Evolutionary conservation across 1,284 basidiomycete genomes (phyloP).

Genomic region (Rhodotorula sp.): DNA sequence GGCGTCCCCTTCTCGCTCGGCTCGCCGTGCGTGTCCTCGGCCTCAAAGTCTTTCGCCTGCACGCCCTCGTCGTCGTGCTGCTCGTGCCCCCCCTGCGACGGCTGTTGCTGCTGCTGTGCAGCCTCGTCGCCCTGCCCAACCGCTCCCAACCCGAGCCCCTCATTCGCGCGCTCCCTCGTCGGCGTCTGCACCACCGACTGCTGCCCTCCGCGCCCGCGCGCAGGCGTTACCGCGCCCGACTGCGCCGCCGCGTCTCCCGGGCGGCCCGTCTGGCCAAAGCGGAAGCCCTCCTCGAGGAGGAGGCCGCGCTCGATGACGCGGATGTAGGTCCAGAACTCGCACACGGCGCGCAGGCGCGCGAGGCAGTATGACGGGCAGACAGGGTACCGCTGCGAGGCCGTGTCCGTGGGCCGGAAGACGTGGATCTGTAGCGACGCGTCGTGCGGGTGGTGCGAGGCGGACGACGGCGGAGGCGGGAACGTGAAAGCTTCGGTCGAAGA

Average conservation of each 20-base stretch:
- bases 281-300: conserved; percentile 70
- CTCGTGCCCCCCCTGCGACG: neutral
- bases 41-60: conserved; percentile 27
- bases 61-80: neutral
- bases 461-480: conserved; percentile 60
- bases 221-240: conserved; percentile 31
- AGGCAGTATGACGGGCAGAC: conserved; percentile 65
- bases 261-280: conserved; percentile 24
- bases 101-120: neutral
- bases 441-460: conserved; percentile 52
- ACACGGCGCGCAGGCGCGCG: conserved; percentile 75
- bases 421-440: conserved; percentile 42
- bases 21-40: conserved; percentile 26
- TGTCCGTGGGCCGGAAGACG: conserved; percentile 45
- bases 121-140: neutral
- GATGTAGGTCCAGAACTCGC: conserved; percentile 86
- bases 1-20: conserved; percentile 14
- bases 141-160: conserved; percentile 16
- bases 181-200: neutral
- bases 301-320: conserved; percentile 78
- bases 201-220: conserved; percentile 16
- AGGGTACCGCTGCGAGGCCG: conserved; percentile 43
- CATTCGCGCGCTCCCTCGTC: neutral
- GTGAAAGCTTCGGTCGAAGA: conserved; percentile 50
- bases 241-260: conserved; percentile 8